Evolutionary conservation across 768 basidiomycete species (phyloP).

Genomic region (Brasilioporus rufonigricans): DNA sequence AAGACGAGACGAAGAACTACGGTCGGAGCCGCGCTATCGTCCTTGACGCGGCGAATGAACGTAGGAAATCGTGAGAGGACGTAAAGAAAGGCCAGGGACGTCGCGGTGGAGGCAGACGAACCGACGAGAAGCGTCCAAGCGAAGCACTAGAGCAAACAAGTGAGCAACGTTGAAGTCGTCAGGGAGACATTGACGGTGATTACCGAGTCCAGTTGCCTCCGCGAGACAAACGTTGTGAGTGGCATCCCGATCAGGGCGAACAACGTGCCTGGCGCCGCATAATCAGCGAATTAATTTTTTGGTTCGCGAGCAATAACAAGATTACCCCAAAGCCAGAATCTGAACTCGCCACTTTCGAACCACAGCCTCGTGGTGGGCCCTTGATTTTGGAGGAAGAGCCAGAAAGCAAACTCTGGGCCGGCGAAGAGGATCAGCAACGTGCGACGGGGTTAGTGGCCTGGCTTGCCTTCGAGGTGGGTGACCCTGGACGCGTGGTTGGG

Average conservation of each 20-base stretch:
- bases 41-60: conserved; percentile 69
- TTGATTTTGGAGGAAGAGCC: conserved; percentile 81
- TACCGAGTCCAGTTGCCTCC: conserved; percentile 60
- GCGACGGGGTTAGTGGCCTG: neutral
- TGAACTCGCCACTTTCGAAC: conserved; percentile 81
- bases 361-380: conserved; percentile 67
- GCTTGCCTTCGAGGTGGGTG: conserved; percentile 76
- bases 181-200: neutral
- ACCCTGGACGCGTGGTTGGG: conserved; percentile 40
- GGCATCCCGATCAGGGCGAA: conserved; percentile 71
- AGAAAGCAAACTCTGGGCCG: conserved; percentile 69
- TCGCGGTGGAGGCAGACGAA: conserved; percentile 59
- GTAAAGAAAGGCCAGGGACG: conserved; percentile 68
- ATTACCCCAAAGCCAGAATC: conserved; percentile 68
- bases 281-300: conserved; percentile 11
- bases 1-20: conserved; percentile 72
- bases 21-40: conserved; percentile 69
- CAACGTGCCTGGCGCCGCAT: conserved; percentile 50
- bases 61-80: conserved; percentile 68
- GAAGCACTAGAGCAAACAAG: conserved; percentile 44
- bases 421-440: conserved; percentile 2
- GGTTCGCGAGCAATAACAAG: neutral
- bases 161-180: conserved; percentile 10
- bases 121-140: conserved; percentile 79
- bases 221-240: conserved; percentile 57